phyloP scores from a whole-genome alignment of 352 stramenopile genomes.

The Phytophthora fragariaefolia region DNA sequence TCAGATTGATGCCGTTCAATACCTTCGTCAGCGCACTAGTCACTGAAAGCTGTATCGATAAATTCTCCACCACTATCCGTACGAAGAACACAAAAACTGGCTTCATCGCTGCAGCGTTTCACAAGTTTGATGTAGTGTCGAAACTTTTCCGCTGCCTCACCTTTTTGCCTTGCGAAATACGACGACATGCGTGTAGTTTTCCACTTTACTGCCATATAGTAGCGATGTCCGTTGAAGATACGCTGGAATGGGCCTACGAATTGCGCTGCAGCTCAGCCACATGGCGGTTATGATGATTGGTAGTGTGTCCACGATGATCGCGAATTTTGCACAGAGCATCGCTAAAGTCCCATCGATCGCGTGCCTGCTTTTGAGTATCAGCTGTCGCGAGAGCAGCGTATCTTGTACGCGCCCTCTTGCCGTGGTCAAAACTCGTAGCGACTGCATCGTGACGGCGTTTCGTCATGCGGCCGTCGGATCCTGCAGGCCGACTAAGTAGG shows the following conservation, averaged over 20 bases:
- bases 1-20: conserved; percentile 10
- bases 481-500: no score
- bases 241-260: no score
- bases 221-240: conserved; percentile 12
- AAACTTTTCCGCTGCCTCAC: no score
- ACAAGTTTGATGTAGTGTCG: no score
- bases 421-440: no score
- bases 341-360: conserved; percentile 1
- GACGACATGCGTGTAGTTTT: conserved; percentile 10
- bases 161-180: conserved; percentile 9
- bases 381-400: no score
- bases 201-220: conserved; percentile 11
- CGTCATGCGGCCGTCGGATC: no score
- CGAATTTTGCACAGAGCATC: background rate
- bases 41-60: background rate
- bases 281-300: conserved; percentile 10
- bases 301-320: conserved; percentile 3
- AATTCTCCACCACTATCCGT: conserved; percentile 22
- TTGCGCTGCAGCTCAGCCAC: conserved; percentile 9
- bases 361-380: no score
- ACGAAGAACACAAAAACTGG: background rate
- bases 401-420: no score
- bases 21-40: background rate
- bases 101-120: background rate
- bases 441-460: no score